These are phyloP conservation scores for Poa pratensis DNA, from an alignment of 176 grass and related monocot species.

Conservation along the genomic window DNA sequence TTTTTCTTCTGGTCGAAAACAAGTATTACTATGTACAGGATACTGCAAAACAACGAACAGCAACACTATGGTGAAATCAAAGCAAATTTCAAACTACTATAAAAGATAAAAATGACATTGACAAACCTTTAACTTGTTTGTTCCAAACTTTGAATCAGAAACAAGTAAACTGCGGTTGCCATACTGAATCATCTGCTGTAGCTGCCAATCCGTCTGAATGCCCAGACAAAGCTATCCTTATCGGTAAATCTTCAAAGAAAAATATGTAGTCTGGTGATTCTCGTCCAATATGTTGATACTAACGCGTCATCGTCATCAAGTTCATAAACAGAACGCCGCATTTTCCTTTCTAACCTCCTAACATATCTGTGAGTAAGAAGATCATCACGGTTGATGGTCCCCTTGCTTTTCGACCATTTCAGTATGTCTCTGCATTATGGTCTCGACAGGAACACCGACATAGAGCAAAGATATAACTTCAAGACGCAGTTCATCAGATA, in stretches of 20 bases:
- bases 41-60: slow-evolving; percentile 72
- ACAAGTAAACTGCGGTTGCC: slow-evolving; percentile 77
- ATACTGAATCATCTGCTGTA: slow-evolving; percentile 94
- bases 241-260: slow-evolving; percentile 82
- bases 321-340: slow-evolving; percentile 74
- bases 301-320: slow-evolving; percentile 73
- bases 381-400: slow-evolving; percentile 89
- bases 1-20: slow-evolving; percentile 86
- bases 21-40: slow-evolving; percentile 91
- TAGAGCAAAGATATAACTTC: slow-evolving; percentile 89
- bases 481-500: slow-evolving; percentile 87
- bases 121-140: slow-evolving; percentile 90
- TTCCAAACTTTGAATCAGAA: slow-evolving; percentile 94
- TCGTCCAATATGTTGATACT: slow-evolving; percentile 82
- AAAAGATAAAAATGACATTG: slow-evolving; percentile 21
- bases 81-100: slow-evolving; percentile 28
- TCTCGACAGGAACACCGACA: slow-evolving; percentile 91
- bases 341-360: slow-evolving; percentile 93
- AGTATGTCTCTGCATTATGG: slow-evolving; percentile 94
- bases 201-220: slow-evolving; percentile 96
- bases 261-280: slow-evolving; percentile 81
- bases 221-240: slow-evolving; percentile 79
- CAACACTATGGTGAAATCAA: slow-evolving; percentile 42
- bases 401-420: slow-evolving; percentile 81
- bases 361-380: slow-evolving; percentile 98